Percentiles rank a stretch among this genome's conserved stretches.
Conservation (phyloP, 176 grass and related monocot genomes). For the Lolium rigidum region DNA sequence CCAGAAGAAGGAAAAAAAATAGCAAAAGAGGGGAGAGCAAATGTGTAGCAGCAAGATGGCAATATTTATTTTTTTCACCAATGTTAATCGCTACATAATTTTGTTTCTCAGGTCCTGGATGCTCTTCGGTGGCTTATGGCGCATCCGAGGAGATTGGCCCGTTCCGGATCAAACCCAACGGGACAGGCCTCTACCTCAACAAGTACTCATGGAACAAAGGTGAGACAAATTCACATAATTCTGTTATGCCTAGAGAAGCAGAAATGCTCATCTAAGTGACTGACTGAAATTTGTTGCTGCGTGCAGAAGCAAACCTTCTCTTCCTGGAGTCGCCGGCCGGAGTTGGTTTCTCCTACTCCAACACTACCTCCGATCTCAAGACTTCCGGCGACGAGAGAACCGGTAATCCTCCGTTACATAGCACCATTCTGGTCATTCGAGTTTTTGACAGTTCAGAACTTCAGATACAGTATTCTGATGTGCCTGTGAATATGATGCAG, state of each 20-base stretch:
- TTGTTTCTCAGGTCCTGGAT: constrained; percentile 75
- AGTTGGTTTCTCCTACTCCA: constrained; percentile 94
- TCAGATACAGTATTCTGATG: neutral
- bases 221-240: neutral
- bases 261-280: neutral
- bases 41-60: no score
- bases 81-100: neutral
- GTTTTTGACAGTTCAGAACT: neutral
- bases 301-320: constrained; percentile 88
- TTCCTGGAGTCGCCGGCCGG: constrained; percentile 94
- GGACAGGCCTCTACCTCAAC: constrained; percentile 23
- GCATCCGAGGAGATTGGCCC: constrained; percentile 81
- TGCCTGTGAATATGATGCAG: constrained; percentile 52
- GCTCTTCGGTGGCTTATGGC: constrained; percentile 96
- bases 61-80: no score
- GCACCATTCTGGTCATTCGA: neutral
- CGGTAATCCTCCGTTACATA: constrained; percentile 29
- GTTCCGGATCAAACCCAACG: constrained; percentile 19
- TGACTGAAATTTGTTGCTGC: constrained; percentile 7
- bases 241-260: neutral
- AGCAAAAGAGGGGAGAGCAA: no score
- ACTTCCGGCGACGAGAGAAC: constrained; percentile 80
- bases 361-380: constrained; percentile 82
- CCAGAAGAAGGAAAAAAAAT: no score
- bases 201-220: constrained; percentile 55